These are phyloP conservation scores for Lodderomyces oxycetoniae DNA, from an alignment of 1,139 yeast species.

Conservation along the genomic window DNA sequence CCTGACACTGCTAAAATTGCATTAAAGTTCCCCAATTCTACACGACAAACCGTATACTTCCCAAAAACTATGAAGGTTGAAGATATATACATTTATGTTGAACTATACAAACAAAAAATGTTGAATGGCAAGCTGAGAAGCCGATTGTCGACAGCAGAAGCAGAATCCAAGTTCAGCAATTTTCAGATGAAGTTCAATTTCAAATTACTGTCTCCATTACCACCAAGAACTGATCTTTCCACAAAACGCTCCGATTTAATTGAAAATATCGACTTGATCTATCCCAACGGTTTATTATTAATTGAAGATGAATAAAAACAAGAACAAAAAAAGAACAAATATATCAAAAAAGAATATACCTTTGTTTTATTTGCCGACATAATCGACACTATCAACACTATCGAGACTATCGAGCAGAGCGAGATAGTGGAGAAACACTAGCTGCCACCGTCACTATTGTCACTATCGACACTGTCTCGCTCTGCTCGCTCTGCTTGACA, in stretches of 20 bases:
- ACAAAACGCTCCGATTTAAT: constrained; percentile 22
- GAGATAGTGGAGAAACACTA: no score
- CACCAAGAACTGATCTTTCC: constrained; percentile 33
- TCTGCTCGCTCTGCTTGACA: no score
- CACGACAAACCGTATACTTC: constrained; percentile 45
- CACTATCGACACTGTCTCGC: no score
- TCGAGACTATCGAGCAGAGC: no score
- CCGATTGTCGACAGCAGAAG: constrained; percentile 31
- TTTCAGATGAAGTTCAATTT: constrained; percentile 29
- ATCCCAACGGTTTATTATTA: constrained; percentile 42
- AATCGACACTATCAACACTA: no score
- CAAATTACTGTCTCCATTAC: constrained; percentile 35
- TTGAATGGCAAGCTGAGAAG: constrained; percentile 24
- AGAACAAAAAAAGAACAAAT: no score
- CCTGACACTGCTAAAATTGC: constrained; percentile 49
- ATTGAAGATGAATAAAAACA: constrained; percentile 25
- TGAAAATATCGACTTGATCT: constrained; percentile 29
- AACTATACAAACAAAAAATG: constrained; percentile 21
- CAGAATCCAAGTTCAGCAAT: constrained; percentile 18
- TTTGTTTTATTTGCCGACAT: no score
- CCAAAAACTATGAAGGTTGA: constrained; percentile 43
- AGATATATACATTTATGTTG: constrained; percentile 60
- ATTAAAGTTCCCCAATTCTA: constrained; percentile 51
- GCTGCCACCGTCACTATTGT: no score
- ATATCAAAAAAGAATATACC: no score